These are phyloP conservation scores for Aurinia saxatilis DNA, from an alignment of 345 rosid species.

Conservation along the genomic window DNA sequence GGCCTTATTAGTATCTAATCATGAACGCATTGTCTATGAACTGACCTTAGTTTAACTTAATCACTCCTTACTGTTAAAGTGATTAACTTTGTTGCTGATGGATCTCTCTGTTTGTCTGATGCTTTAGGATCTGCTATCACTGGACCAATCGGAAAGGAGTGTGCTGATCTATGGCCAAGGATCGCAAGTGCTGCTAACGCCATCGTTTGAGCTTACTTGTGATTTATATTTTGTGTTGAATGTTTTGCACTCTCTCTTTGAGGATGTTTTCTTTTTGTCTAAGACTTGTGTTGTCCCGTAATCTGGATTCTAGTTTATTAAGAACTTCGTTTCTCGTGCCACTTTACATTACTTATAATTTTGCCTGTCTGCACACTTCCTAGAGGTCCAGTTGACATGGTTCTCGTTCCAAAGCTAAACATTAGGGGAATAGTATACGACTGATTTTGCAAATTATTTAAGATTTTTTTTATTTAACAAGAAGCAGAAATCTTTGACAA, in stretches of 20 bases:
- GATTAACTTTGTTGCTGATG: background rate
- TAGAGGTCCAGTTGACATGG: background rate
- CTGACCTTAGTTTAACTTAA: too few species aligned
- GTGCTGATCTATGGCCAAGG: constrained; percentile 75
- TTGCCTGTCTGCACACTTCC: background rate
- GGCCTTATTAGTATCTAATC: too few species aligned
- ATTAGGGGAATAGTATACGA: too few species aligned
- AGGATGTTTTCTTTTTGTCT: constrained; percentile 19
- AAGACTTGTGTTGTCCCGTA: background rate
- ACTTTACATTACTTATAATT: background rate
- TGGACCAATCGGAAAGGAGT: constrained; percentile 81
- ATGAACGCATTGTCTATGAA: too few species aligned
- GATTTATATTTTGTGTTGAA: background rate
- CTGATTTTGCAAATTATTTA: too few species aligned
- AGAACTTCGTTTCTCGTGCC: background rate
- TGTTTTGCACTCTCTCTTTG: background rate
- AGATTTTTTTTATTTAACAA: too few species aligned
- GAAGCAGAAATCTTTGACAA: too few species aligned
- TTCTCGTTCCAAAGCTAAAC: background rate
- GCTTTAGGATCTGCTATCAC: constrained; percentile 69
- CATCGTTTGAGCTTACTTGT: constrained; percentile 16
- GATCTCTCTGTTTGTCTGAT: background rate
- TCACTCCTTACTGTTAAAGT: too few species aligned
- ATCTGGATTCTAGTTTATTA: background rate
- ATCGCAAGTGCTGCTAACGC: constrained; percentile 39